Conservation (phyloP, 495 filamentous ascomycete genomes). For the Tuber magnatum region DNA sequence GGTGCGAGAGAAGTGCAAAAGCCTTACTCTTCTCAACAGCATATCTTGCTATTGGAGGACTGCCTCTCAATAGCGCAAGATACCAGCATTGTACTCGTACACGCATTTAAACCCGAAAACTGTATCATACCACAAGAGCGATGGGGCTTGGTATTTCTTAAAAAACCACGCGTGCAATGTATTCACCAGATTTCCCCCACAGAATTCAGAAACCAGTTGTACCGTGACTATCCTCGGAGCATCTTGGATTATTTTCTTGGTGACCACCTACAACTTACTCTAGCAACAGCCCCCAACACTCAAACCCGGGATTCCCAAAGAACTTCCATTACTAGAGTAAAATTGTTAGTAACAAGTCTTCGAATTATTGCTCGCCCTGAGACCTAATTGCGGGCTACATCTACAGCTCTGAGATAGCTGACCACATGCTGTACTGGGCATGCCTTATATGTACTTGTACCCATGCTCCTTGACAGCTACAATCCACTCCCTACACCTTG, state of each 20-base stretch:
- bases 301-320: background rate
- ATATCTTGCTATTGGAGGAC: background rate
- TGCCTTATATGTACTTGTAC: background rate
- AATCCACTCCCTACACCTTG: too few species aligned
- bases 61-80: background rate
- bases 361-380: background rate
- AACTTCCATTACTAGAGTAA: background rate
- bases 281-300: background rate
- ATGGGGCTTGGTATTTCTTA: too few species aligned
- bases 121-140: too few species aligned
- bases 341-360: background rate
- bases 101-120: too few species aligned
- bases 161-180: too few species aligned
- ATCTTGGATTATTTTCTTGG: background rate
- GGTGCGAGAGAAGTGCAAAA: background rate
- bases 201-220: background rate
- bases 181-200: background rate
- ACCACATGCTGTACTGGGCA: background rate
- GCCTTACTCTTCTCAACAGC: background rate
- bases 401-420: background rate
- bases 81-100: background rate
- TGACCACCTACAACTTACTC: background rate
- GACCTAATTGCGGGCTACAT: background rate
- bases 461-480: too few species aligned
- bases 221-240: rapidly evolving